These are phyloP conservation scores for Phytophthora boehmeriae DNA, from an alignment of 352 stramenopile species.

Conservation along the genomic window DNA sequence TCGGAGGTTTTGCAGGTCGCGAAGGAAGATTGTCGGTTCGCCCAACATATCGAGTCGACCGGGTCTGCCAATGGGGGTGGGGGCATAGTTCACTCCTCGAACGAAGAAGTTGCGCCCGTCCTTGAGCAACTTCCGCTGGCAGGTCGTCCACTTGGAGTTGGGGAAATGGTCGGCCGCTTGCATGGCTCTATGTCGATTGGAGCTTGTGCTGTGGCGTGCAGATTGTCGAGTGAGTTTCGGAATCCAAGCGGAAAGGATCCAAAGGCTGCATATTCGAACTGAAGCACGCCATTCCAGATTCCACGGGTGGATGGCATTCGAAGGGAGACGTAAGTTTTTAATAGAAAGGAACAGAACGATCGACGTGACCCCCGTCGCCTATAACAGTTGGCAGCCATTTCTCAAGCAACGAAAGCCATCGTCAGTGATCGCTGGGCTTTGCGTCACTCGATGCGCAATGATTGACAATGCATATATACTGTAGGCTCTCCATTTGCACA, in stretches of 20 bases:
- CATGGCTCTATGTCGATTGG: slow-evolving; percentile 3
- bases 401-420: no score
- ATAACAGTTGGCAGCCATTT: no score
- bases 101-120: slow-evolving; percentile 69
- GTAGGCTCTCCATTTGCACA: no score
- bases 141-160: slow-evolving; percentile 69
- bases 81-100: slow-evolving; percentile 75
- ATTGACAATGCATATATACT: no score
- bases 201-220: neutral
- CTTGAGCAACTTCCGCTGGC: slow-evolving; percentile 65
- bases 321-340: no score
- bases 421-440: no score
- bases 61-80: slow-evolving; percentile 62
- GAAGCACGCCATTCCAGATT: no score
- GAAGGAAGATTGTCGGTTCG: slow-evolving; percentile 56
- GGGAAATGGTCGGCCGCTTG: slow-evolving; percentile 2
- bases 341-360: no score
- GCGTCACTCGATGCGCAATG: no score
- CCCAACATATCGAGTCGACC: slow-evolving; percentile 63
- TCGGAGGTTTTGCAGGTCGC: slow-evolving; percentile 70
- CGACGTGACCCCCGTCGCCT: no score
- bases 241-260: slow-evolving; percentile 15
- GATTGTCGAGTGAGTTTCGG: slow-evolving; percentile 32
- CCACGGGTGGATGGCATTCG: no score
- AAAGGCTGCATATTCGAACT: no score